Evolutionary conservation across 2,329 filamentous ascomycete species (phyloP).

Genomic region (Penicillium sp.): DNA sequence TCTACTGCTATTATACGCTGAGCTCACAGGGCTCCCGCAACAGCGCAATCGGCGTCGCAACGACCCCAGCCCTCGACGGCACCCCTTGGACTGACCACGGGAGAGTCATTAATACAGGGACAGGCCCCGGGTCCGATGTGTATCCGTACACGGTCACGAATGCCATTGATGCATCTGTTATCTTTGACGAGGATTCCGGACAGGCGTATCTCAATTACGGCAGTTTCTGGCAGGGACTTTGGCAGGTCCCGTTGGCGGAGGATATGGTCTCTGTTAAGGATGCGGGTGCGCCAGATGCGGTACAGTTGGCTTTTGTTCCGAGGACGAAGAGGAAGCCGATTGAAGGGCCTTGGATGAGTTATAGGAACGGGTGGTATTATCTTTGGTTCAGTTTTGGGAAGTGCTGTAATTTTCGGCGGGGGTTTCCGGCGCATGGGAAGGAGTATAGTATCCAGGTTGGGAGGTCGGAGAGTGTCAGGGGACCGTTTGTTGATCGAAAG

Average conservation of each 20-base stretch:
- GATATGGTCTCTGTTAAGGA: conserved; percentile 31
- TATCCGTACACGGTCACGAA: conserved; percentile 37
- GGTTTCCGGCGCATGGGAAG: conserved; percentile 27
- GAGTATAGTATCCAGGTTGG: conserved; percentile 40
- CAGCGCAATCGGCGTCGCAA: conserved; percentile 39
- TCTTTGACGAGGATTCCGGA: conserved; percentile 25
- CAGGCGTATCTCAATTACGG: conserved; percentile 34
- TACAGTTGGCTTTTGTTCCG: conserved; percentile 30
- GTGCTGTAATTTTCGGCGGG: conserved; percentile 34
- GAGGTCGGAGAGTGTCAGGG: conserved; percentile 30
- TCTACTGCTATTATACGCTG: conserved; percentile 40
- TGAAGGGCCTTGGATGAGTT: conserved; percentile 40
- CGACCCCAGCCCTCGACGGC: conserved; percentile 24
- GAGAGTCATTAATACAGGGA: conserved; percentile 32
- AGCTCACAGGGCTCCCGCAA: conserved; percentile 29
- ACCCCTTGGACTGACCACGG: conserved; percentile 38
- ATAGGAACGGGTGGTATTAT: conserved; percentile 37
- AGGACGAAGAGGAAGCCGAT: conserved; percentile 21
- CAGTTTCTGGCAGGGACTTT: conserved; percentile 38
- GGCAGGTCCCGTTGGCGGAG: conserved; percentile 33
- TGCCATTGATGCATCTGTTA: conserved; percentile 37
- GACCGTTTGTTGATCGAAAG: conserved; percentile 36
- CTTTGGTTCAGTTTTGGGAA: conserved; percentile 40
- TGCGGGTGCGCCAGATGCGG: conserved; percentile 22
- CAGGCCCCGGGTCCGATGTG: conserved; percentile 23